Evolutionary conservation across 495 filamentous ascomycete species (phyloP), one percentile per base, ranked within the genome.

Genomic region (Podospora appendiculata): DNA sequence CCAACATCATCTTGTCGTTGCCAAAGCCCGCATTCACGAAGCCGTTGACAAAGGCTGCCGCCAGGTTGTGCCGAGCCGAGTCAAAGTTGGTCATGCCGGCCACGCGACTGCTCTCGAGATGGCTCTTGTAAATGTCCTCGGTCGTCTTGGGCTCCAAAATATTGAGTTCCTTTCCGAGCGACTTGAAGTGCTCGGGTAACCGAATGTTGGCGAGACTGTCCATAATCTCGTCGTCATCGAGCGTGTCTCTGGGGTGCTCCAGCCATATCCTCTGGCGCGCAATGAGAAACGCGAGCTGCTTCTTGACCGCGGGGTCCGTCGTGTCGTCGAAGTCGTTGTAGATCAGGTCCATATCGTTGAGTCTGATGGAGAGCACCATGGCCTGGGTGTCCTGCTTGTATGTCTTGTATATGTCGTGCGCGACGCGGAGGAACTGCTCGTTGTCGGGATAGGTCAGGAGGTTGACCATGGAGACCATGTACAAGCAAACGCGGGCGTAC

Each of bases 81-180:
- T 97, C 93, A 34, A 94, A 82, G 62, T 95, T 96, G 14, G 90
- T 96, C 66, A 94, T 75, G 19, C 91, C 91, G 19, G 89, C 87
- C 44, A 90, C 90, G 45, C 93, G 81, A 53, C 84, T 93, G 74
- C 87, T 96, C 68, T 99, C 93, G 13, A 99, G 78, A 68, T 99
- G 94, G 53, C 89, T 95, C 77, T 99, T 99, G 78, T 99, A 99
- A 59, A 99, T 99, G 63, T 99, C 93, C 70, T 99, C 93, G 4
- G 92, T 90, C 53, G 89, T 91, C 70, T 95, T 95, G 14, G 93
- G 93, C 44, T 97, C 93, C 36, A 99, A 76, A 42, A 97, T 93
- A 63, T 97, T 97, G 48, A 99, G 79, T 61, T 97, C 93, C 70
- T 96, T 96, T 40, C 82, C 93, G 17, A 99, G 75, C 8, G 85